phyloP scores from a whole-genome alignment of 2,329 filamentous ascomycete genomes.

The Fonsecaea pedrosoi region DNA sequence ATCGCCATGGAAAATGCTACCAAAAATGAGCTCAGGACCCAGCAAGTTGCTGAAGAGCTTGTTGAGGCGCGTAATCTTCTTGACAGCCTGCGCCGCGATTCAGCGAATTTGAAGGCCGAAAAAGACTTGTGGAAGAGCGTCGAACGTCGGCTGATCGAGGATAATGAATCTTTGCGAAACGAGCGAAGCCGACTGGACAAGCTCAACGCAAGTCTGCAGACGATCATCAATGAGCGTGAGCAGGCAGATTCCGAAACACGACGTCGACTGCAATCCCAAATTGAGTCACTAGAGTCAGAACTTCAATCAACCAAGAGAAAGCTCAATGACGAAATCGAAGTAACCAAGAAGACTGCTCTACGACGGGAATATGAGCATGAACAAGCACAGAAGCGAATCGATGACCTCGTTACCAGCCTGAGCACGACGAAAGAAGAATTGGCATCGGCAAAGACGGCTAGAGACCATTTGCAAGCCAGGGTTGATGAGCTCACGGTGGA shows the following conservation, averaged over 20 bases:
- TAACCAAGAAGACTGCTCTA: slow-evolving; percentile 79
- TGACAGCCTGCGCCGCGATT: slow-evolving; percentile 89
- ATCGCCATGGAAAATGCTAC: slow-evolving; percentile 80
- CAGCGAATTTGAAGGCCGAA: slow-evolving; percentile 90
- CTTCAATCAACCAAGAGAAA: slow-evolving; percentile 80
- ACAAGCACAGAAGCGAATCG: slow-evolving; percentile 87
- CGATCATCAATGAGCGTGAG: slow-evolving; percentile 89
- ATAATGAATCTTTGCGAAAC: slow-evolving; percentile 82
- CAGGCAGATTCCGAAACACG: slow-evolving; percentile 80
- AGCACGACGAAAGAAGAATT: slow-evolving; percentile 85
- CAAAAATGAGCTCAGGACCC: slow-evolving; percentile 86
- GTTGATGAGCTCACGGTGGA: slow-evolving; percentile 90
- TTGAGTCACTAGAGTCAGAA: slow-evolving; percentile 81
- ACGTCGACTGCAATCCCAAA: slow-evolving; percentile 76
- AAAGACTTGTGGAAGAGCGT: slow-evolving; percentile 95
- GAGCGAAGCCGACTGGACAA: slow-evolving; percentile 85
- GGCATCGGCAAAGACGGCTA: slow-evolving; percentile 81
- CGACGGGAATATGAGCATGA: slow-evolving; percentile 90
- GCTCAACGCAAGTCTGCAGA: slow-evolving; percentile 83
- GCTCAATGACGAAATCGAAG: slow-evolving; percentile 80
- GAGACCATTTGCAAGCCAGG: slow-evolving; percentile 85
- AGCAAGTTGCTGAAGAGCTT: slow-evolving; percentile 91
- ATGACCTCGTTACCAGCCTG: slow-evolving; percentile 83
- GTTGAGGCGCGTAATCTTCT: slow-evolving; percentile 81
- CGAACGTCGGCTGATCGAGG: slow-evolving; percentile 83